Evolutionary conservation across 2,329 filamentous ascomycete genomes (phyloP), one percentile per base, ranked within the genome.

Genomic region (Dactylonectria estremocensis): DNA sequence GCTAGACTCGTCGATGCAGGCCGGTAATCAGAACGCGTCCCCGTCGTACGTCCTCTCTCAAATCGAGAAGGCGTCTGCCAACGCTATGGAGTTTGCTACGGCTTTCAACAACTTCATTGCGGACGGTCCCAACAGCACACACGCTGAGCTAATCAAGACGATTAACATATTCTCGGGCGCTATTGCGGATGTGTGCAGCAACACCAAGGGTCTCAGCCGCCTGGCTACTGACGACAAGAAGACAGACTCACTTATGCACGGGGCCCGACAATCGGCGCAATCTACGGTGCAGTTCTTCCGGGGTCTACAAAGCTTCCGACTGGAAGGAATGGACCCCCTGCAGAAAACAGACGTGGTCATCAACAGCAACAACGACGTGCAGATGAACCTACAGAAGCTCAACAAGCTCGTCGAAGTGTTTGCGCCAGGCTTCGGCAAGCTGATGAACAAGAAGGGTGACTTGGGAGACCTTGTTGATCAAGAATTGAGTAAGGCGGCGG

Each of bases 21-120:
- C 95, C 46, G 96, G 96, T 81, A 99, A 99, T 84, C 96, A 98
- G 83, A 99, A 97, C 77, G 96, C 96, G 1, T 97, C 95, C 46
- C 95, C 96, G 14, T 90, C 95, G 1, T 98, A 97, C 78, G 95
- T 99, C 13, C 87, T 99, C 57, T 98, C 95, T 2, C 95, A 98
- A 80, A 95, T 98, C 66, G 96, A 99, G 80, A 99, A 98, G 85
- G 95, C 96, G 0, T 96, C 95, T 8, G 91, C 95, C 10, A 97
- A 91, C 72, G 94, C 96, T 13, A 98, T 97, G 81, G 96, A 99
- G 79, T 99, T 99, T 81, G 96, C 95, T 1, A 98, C 95, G 0
- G 92, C 96, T 0, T 99, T 98, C 87, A 99, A 98, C 85, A 97
- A 97, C 82, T 98, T 97, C 81, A 97, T 99, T 76, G 96, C 95